Percentiles rank a stretch among this genome's conserved stretches.
phyloP scores from a whole-genome alignment of 176 grass and related monocot genomes.

The Poa annua region DNA sequence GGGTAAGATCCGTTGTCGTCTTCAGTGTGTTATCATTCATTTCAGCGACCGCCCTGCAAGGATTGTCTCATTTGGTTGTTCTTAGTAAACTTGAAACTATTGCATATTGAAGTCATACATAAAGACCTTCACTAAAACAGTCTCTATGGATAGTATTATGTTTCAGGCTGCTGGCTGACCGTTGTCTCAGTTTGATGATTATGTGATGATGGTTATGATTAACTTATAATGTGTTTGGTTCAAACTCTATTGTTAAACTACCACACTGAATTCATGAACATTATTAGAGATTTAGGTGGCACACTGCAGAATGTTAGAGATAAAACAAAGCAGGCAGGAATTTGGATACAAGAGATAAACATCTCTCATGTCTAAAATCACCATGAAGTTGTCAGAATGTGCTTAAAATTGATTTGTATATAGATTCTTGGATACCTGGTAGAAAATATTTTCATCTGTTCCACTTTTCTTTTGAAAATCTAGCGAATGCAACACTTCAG shows the following conservation, averaged over 20 bases:
- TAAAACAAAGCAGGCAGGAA: background rate
- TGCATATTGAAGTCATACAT: background rate
- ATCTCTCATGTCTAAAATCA: background rate
- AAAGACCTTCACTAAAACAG: background rate
- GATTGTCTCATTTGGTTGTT: background rate
- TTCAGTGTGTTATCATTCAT: slow-evolving; percentile 34
- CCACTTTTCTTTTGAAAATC: background rate
- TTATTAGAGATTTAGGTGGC: background rate
- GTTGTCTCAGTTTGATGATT: background rate
- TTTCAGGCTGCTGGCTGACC: background rate
- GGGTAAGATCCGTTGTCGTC: slow-evolving; percentile 32
- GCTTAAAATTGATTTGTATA: too few relatives aligned
- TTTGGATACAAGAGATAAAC: background rate
- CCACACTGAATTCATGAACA: background rate
- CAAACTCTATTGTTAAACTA: background rate
- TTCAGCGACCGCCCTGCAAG: slow-evolving; percentile 15
- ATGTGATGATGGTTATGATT: background rate
- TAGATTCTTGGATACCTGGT: background rate
- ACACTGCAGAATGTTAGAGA: background rate
- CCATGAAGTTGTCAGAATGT: too few relatives aligned
- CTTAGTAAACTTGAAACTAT: background rate
- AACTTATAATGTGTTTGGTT: background rate
- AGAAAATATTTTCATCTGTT: background rate
- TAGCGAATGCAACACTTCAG: background rate
- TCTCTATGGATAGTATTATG: background rate